Base-by-base conservation (phyloP, 176 grass and related monocot genomes). In the Raddia distichophylla region DNA sequence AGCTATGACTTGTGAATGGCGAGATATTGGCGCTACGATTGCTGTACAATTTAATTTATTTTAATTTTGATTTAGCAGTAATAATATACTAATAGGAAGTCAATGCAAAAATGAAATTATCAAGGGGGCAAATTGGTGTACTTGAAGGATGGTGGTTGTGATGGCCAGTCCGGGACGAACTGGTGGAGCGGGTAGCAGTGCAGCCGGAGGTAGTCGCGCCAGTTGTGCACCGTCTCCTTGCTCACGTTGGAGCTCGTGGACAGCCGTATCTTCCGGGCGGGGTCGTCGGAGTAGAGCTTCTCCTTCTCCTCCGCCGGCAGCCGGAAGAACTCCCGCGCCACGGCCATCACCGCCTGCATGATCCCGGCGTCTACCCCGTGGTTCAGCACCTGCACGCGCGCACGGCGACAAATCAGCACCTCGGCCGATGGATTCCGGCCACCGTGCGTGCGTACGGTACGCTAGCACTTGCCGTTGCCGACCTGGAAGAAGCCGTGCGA, bases 191-290 rank as follows among this genome's bases (percentile, higher is more conserved):
- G 93, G 9, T 92, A 81, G 87, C 93, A 95, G 78, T 95, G 93
- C 68, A 95, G 93, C 1, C 93, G 86, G 65, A 95, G 91, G 64
- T 95, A 95, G 43, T 95, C 93, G n/a, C 93, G 86, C 93, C 93
- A 95, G 66, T 90, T 95, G 78, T 80, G 90, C 60, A 95, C 90
- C n/a, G 71, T 86, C 85, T 95, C 93, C 69, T 81, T 95, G 75
- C 65, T 86, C 14, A 95, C 85, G 79, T 95, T 95, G 65, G 90
- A 95, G 78, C 93, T 95, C 11, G 90, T 92, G 33, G 93, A 95
- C 57, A 95, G 75, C 61, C 93, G 78, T 0, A 86, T 88, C 85
- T 92, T 95, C 87, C 72, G 90, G 10, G 87, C 79, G 5, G 93
- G 93, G 45, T 95, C 93, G 35, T 95, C 93, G 27, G 93, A 95